Evolutionary conservation across 805 yeast genomes (phyloP).

Genomic region (Starmerella floricola): DNA sequence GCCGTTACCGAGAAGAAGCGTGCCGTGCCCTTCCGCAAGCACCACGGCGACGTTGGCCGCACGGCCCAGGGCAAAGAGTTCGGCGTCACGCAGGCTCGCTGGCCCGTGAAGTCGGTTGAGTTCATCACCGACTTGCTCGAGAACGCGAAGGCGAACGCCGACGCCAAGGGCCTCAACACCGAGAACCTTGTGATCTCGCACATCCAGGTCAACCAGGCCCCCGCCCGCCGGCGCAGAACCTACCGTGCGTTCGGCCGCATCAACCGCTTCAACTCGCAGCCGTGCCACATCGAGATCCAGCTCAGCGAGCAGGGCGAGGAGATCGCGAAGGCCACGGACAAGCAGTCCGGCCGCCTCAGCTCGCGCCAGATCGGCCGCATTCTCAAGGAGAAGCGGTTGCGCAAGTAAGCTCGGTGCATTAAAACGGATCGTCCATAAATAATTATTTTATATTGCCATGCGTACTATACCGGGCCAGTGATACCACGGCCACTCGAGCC

Average conservation of each 20-base stretch:
- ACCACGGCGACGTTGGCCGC: conserved; percentile 92
- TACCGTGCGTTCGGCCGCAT: conserved; percentile 99
- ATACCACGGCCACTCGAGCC: too few species aligned
- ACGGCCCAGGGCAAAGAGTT: conserved; percentile 99
- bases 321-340: conserved; percentile 82
- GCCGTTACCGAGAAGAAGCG: conserved; percentile 97
- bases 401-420: conserved; percentile 10
- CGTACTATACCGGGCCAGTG: too few species aligned
- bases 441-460: neutral
- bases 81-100: conserved; percentile 99
- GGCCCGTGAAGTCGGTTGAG: conserved; percentile 98
- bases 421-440: neutral
- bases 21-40: conserved; percentile 99
- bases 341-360: conserved; percentile 55
- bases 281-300: conserved; percentile 97
- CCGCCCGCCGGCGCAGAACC: conserved; percentile 99
- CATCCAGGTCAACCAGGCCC: conserved; percentile 99
- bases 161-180: conserved; percentile 95
- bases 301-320: conserved; percentile 90
- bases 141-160: conserved; percentile 99
- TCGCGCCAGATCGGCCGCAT: conserved; percentile 88
- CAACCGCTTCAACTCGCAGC: conserved; percentile 97
- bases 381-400: conserved; percentile 68
- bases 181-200: conserved; percentile 89
- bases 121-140: conserved; percentile 86